phyloP scores from a whole-genome alignment of 2,329 filamentous ascomycete genomes.

The Xylariaceae sp. region DNA sequence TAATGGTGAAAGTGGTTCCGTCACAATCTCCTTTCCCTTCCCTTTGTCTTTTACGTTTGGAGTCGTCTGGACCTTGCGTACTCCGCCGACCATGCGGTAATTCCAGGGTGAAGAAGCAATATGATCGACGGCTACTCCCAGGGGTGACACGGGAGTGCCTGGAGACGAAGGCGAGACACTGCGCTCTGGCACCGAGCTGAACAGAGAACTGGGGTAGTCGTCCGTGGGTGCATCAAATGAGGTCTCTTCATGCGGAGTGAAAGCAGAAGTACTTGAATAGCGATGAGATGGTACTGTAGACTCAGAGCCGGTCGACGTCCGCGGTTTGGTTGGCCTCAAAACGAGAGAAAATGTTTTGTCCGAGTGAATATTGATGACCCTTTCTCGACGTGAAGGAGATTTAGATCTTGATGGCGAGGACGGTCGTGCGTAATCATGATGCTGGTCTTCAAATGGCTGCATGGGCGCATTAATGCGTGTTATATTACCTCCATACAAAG shows the following conservation, averaged over 20 bases:
- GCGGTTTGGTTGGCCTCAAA: slow-evolving; percentile 26
- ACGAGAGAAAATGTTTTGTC: slow-evolving; percentile 58
- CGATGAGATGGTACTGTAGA: slow-evolving; percentile 41
- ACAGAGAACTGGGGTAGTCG: slow-evolving; percentile 44
- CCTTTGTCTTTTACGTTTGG: slow-evolving; percentile 35
- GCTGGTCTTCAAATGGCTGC: slow-evolving; percentile 18
- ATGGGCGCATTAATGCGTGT: slow-evolving; percentile 36
- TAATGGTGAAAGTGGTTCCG: slow-evolving; percentile 29
- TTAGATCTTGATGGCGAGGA: slow-evolving; percentile 22
- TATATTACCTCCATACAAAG: slow-evolving; percentile 38
- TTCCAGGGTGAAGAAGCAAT: slow-evolving; percentile 44
- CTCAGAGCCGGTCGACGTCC: slow-evolving; percentile 24
- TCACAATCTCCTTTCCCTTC: slow-evolving; percentile 37
- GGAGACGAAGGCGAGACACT: slow-evolving; percentile 36
- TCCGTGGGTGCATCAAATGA: slow-evolving; percentile 46
- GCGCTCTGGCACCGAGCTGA: slow-evolving; percentile 45
- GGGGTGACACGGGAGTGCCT: slow-evolving; percentile 29
- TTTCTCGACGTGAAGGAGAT: slow-evolving; percentile 38
- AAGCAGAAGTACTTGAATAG: slow-evolving; percentile 41
- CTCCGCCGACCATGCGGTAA: slow-evolving; percentile 51
- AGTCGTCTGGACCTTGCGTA: slow-evolving; percentile 49
- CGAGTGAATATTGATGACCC: slow-evolving; percentile 48
- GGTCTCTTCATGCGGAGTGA: slow-evolving; percentile 47
- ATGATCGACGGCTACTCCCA: slow-evolving; percentile 34
- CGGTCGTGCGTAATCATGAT: slow-evolving; percentile 23